Base-by-base conservation (phyloP, 116 monocot species). In the Iris pallida region DNA sequence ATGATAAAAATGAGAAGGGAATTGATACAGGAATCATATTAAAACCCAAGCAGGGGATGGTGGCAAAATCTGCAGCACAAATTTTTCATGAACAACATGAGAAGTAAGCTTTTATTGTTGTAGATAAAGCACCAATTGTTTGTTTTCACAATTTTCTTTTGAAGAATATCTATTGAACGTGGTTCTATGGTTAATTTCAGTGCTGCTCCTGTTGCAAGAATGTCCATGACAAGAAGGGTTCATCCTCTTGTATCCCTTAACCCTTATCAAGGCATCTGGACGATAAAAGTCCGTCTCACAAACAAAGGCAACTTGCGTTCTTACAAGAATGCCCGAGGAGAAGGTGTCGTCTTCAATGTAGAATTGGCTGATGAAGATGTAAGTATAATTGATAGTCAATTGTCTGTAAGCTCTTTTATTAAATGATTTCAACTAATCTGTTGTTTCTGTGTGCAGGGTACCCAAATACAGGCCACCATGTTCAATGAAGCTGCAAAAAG, bases 381-480 rank as follows among this genome's bases (percentile, higher is more conserved):
- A 82, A 87, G 88, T 71, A 14, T 6, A 61, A 55, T 45, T 20
- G 18, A 3, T 19, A 13, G 0, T 16, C 9, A 8, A 46, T 8
- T 64, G n/a, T 46, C 45, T 15, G 20, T 45, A 12, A 12, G 9
- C 16, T 42, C 16, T 7, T 45, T 55, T 19, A 49, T 45, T 18
- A 57, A 5, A 6, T 51, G 2, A n/a, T 59, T 20, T 13, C 7
- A 42, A 16, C 55, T 43, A 44, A 13, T 47, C 3, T 46, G n/a
- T 41, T 55, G 55, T 45, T 18, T n/a, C 16, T 9, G 10, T 57
- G 11, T 66, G 19, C 82, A 98, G 97, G 90, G 97, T 53, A 98
- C 92, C 10, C 97, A 98, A 63, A 98, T 98, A 70, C 97, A 98
- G 68, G 97, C 97, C 1, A 98, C 97, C 19, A 98, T 98, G 97